Percentiles rank a stretch among this genome's conserved stretches.
These are phyloP conservation scores for Przewalskia tangutica DNA, from an alignment of 257 asterid genomes.

Conservation along the genomic window DNA sequence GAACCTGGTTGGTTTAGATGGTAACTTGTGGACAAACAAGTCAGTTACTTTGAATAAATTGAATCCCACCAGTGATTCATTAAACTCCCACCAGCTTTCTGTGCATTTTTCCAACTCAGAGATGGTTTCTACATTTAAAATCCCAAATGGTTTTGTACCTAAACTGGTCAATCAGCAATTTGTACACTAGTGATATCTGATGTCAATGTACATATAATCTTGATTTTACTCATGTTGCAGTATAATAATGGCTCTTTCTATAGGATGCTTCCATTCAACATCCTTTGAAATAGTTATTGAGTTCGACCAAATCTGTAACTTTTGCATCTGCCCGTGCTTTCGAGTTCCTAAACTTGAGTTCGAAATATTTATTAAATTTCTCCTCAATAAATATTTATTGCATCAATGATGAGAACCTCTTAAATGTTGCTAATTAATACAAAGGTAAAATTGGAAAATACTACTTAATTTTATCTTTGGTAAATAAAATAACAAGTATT, in stretches of 20 bases:
- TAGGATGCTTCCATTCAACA: not conserved
- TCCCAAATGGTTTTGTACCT: not conserved
- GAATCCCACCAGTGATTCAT: not conserved
- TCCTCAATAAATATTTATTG: too few species aligned
- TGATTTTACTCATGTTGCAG: not conserved
- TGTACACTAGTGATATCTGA: not conserved
- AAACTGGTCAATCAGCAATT: not conserved
- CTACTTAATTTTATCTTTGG: too few species aligned
- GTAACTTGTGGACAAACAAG: not conserved
- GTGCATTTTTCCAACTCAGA: not conserved
- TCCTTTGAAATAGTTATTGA: too few species aligned
- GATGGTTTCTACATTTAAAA: not conserved
- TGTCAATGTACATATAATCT: not conserved
- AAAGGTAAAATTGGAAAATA: too few species aligned
- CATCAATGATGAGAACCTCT: too few species aligned
- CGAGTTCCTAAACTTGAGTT: too few species aligned
- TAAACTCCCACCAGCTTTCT: not conserved
- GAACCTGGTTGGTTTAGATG: not conserved
- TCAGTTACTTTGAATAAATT: not conserved
- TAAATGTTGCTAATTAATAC: too few species aligned
- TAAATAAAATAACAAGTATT: too few species aligned
- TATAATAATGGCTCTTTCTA: not conserved
- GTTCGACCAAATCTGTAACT: too few species aligned
- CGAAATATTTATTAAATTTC: too few species aligned
- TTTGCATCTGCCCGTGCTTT: too few species aligned